A percentile compares a stretch with the other conserved stretches of the same genome.
Conservation (phyloP, 352 stramenopile species). For the Globisporangium yorkense region DNA sequence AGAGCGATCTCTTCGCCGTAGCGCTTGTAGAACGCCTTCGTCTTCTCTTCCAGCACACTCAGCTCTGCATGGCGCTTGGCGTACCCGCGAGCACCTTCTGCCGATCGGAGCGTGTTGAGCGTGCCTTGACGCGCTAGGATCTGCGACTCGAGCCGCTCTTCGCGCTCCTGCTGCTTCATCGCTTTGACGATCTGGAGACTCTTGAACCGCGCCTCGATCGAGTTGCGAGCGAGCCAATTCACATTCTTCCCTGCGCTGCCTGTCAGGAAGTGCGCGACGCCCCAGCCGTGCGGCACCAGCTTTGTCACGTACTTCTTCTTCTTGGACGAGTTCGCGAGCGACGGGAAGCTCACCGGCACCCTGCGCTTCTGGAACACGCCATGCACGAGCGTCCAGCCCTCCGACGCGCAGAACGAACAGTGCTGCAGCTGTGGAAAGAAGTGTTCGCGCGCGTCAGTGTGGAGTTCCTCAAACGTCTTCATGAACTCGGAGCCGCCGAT, state of each 20-base stretch:
- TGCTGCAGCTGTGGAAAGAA: conserved; percentile 52
- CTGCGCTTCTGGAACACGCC: conserved; percentile 58
- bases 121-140: conserved; percentile 59
- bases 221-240: conserved; percentile 65
- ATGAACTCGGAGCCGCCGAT: conserved; percentile 62
- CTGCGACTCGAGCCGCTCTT: conserved; percentile 59
- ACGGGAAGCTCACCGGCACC: conserved; percentile 16
- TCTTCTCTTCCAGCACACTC: conserved; percentile 56
- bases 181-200: conserved; percentile 54
- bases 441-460: conserved; percentile 39
- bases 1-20: conserved; percentile 36
- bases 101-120: conserved; percentile 51
- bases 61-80: conserved; percentile 60
- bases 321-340: conserved; percentile 13
- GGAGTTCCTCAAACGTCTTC: conserved; percentile 61
- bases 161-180: conserved; percentile 62
- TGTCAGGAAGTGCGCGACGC: conserved; percentile 67
- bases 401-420: conserved; percentile 54
- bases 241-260: conserved; percentile 22
- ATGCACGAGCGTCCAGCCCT: conserved; percentile 76
- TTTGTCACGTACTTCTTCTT: conserved; percentile 15
- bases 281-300: conserved; percentile 68
- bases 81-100: conserved; percentile 66
- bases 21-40: conserved; percentile 34
- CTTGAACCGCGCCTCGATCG: conserved; percentile 70